A percentile compares a stretch with the other conserved stretches of the same genome.
Conservation (phyloP, 192 early-diverging fungal species). For the Linnemannia exigua region DNA sequence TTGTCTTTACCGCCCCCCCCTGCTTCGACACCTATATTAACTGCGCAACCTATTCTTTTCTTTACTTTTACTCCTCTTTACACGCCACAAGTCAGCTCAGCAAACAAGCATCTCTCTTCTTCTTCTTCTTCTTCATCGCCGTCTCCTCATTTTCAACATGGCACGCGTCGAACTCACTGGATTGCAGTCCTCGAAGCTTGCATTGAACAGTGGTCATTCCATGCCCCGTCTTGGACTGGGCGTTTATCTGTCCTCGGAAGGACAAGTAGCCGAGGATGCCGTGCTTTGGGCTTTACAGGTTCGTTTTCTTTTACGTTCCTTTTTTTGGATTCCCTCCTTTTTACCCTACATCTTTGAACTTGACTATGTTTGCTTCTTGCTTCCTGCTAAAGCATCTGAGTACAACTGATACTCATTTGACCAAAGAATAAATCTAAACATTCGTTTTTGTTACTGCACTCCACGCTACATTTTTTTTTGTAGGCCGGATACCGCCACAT, state of each 20-base stretch:
- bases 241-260: constrained; percentile 50
- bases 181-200: constrained; percentile 19
- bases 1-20: too few species aligned
- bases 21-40: too few species aligned
- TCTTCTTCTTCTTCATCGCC: background rate
- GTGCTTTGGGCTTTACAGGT: constrained; percentile 61
- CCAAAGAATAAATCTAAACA: too few species aligned
- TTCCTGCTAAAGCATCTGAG: too few species aligned
- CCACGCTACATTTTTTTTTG: too few species aligned
- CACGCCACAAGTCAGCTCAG: background rate
- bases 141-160: background rate
- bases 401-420: too few species aligned
- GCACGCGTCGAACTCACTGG: constrained; percentile 26
- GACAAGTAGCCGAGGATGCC: constrained; percentile 50
- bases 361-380: too few species aligned
- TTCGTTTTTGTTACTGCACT: too few species aligned
- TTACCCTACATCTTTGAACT: background rate
- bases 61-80: too few species aligned
- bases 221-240: constrained; percentile 59
- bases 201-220: constrained; percentile 22
- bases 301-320: background rate
- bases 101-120: background rate
- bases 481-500: constrained; percentile 71
- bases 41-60: too few species aligned
- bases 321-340: background rate